Base-by-base conservation (phyloP, 768 basidiomycete genomes). In the Xerocomellus intermedius region DNA sequence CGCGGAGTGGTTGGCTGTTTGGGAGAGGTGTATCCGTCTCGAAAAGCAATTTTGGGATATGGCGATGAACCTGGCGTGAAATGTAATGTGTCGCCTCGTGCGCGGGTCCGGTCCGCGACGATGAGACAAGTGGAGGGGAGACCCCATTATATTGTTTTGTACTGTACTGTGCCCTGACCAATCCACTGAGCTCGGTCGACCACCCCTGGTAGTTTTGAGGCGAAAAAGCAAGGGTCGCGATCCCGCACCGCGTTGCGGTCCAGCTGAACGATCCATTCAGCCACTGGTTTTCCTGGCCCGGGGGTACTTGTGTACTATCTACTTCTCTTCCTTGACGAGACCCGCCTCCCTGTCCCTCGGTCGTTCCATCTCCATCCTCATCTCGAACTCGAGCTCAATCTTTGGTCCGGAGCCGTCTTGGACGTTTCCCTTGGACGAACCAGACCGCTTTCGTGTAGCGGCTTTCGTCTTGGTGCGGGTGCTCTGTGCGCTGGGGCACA, bases 1-100 rank as follows among this genome's bases (percentile, higher is more conserved):
- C 28, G 75, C 74, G 4, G 86, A 89, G 63, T 89, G 93, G 82
- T 71, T 75, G 46, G 64, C 71, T 17, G 81, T 93, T 3, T 96
- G 92, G 89, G 78, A 82, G 64, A 81, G 80, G 50, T 91, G 30
- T 32, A 32, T 32, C 30, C 30, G 30, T 32, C 8, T 10, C 30
- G 30, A 32, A 10, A 32, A 7, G 28, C 7, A 8, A 7, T 28
- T 28, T 28, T 28, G 30, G 30, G 30, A 32, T 10, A 32, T 10
- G 30, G 30, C 30, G 30, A 10, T 32, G 30, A 32, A 9, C 10
- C 1, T 12, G 30, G 9, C 30, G 30, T 32, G 30, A 30, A 30
- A 30, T 24, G 4, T 2, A 24, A 24, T 24, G 24, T 24, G 4
- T 24, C 24, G 24, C 24, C 24, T 24, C 24, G 24, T 4, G 24